These are phyloP conservation scores for Saccharata proteae DNA, from an alignment of 2,329 filamentous ascomycete genomes.

Conservation along the genomic window DNA sequence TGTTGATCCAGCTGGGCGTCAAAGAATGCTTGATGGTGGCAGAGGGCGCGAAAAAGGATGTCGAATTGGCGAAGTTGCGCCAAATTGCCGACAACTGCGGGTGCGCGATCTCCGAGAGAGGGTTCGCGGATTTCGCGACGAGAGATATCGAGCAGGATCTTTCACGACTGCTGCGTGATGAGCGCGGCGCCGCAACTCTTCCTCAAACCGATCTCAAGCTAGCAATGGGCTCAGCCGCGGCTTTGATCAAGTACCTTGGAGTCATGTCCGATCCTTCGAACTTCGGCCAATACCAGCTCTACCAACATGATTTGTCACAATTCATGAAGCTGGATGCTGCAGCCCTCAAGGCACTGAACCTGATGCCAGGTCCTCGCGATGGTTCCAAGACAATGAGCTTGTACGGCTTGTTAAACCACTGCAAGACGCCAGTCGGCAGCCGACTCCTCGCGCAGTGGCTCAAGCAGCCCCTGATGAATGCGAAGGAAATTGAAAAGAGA, in stretches of 20 bases:
- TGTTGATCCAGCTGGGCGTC: slow-evolving; percentile 91
- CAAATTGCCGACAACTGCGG: slow-evolving; percentile 88
- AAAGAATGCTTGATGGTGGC: slow-evolving; percentile 83
- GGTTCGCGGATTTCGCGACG: slow-evolving; percentile 64
- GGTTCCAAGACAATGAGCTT: slow-evolving; percentile 97
- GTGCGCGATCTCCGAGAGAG: slow-evolving; percentile 74
- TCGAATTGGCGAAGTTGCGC: slow-evolving; percentile 74
- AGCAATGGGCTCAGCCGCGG: slow-evolving; percentile 88
- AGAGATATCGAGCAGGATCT: slow-evolving; percentile 96
- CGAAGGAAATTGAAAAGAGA: slow-evolving; percentile 74
- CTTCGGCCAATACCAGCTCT: slow-evolving; percentile 93
- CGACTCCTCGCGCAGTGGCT: slow-evolving; percentile 88
- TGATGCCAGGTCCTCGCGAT: slow-evolving; percentile 92
- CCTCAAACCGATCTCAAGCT: slow-evolving; percentile 89
- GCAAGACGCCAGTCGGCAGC: slow-evolving; percentile 90
- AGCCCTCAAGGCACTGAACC: slow-evolving; percentile 82
- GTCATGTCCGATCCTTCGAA: slow-evolving; percentile 86
- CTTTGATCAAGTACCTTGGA: slow-evolving; percentile 86
- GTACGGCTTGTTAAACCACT: slow-evolving; percentile 88
- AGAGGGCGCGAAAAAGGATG: slow-evolving; percentile 70
- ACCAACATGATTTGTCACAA: slow-evolving; percentile 91
- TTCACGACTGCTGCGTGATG: slow-evolving; percentile 74
- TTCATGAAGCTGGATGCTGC: slow-evolving; percentile 98
- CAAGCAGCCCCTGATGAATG: slow-evolving; percentile 92
- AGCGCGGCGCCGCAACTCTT: slow-evolving; percentile 61